These are phyloP conservation scores for Arbutus unedo DNA, from an alignment of 148 eudicot species.

Conservation along the genomic window DNA sequence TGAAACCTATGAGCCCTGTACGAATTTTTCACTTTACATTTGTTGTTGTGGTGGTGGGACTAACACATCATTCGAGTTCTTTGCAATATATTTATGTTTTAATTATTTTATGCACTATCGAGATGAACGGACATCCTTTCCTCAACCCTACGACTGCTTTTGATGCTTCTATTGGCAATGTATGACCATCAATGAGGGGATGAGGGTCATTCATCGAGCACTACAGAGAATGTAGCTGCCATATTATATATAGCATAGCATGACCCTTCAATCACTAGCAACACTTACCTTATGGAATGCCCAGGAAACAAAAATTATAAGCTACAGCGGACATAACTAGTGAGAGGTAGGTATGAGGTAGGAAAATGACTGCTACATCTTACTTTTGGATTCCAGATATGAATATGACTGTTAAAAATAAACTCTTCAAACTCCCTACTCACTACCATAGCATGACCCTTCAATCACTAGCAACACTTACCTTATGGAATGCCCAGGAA, in stretches of 20 bases:
- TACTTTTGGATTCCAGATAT: no score
- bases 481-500: no score
- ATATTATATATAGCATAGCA: neutral
- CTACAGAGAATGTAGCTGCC: neutral
- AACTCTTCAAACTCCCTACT: neutral
- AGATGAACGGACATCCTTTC: neutral
- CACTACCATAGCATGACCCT: neutral
- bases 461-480: no score
- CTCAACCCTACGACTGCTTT: neutral
- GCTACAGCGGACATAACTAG: no score
- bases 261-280: no score
- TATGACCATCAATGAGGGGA: neutral
- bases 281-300: no score
- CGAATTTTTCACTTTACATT: no score
- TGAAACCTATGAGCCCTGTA: no score
- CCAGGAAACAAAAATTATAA: no score
- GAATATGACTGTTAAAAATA: no score
- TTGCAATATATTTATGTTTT: neutral
- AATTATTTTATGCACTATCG: neutral
- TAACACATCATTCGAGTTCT: neutral
- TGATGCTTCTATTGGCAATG: neutral
- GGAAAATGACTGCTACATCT: no score
- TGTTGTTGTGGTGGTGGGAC: neutral
- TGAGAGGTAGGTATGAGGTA: no score
- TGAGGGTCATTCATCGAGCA: neutral